Conservation (phyloP, 1,284 basidiomycete genomes). For the Fomitopsis betulina region DNA sequence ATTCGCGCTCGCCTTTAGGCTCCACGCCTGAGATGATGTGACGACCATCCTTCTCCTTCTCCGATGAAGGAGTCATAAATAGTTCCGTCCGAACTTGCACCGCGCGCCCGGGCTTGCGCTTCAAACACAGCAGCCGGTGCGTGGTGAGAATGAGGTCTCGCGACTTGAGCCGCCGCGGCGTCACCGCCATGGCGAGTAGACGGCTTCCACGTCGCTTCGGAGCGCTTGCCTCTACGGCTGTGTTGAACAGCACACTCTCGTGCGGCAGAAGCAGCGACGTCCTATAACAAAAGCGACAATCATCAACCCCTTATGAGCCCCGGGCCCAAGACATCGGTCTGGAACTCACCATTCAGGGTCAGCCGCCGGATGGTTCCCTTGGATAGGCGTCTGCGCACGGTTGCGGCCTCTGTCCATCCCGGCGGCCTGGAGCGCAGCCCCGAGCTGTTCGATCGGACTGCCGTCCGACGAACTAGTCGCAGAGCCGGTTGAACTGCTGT, state of each 20-base stretch:
- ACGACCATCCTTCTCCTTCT: conserved; percentile 28
- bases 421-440: conserved; percentile 29
- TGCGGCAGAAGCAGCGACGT: conserved; percentile 36
- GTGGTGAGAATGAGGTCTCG: conserved; percentile 58
- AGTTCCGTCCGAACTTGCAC: conserved; percentile 48
- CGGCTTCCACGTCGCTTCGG: conserved; percentile 56
- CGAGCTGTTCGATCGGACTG: conserved; percentile 39
- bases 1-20: conserved; percentile 52
- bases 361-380: conserved; percentile 38
- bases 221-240: conserved; percentile 49
- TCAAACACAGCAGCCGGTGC: conserved; percentile 52
- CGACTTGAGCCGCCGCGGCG: conserved; percentile 46
- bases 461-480: conserved; percentile 47
- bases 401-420: conserved; percentile 46
- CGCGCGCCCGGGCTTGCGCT: conserved; percentile 36
- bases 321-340: background rate
- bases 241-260: conserved; percentile 47
- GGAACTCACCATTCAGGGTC: conserved; percentile 40
- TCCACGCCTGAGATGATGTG: conserved; percentile 43
- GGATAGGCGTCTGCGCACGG: conserved; percentile 51
- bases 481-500: conserved; percentile 31
- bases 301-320: background rate
- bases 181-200: conserved; percentile 48
- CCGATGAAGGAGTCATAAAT: conserved; percentile 28
- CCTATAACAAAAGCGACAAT: conserved; percentile 24